Conservation (phyloP, 148 eudicot species). For the Vaccinium darrowii region DNA sequence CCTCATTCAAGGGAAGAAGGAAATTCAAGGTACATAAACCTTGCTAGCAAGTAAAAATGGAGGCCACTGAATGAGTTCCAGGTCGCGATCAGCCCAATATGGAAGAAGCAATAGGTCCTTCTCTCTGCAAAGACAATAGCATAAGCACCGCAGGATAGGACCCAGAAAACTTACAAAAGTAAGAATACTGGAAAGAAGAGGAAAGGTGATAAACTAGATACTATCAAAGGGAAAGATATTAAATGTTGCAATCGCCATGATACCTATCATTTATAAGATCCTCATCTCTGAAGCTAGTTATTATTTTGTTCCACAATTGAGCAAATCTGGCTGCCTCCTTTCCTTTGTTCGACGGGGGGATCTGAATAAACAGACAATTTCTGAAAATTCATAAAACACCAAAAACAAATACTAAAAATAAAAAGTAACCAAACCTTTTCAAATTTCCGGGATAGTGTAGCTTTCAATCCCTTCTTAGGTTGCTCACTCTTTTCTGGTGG, state of each 20-base stretch:
- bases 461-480: constrained; percentile 47
- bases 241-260: background rate
- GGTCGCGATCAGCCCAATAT: constrained; percentile 55
- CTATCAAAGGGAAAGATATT: background rate
- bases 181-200: background rate
- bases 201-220: background rate
- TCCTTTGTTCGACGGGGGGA: constrained; percentile 39
- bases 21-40: constrained; percentile 26
- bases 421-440: constrained; percentile 30
- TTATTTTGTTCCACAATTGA: constrained; percentile 67
- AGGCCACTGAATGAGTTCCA: constrained; percentile 67
- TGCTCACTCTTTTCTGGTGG: constrained; percentile 43
- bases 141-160: background rate
- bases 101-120: constrained; percentile 59
- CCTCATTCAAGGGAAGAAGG: background rate
- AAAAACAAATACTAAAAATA: background rate
- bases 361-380: constrained; percentile 28
- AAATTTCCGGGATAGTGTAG: constrained; percentile 48
- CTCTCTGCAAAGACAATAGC: constrained; percentile 38
- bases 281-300: constrained; percentile 66
- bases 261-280: constrained; percentile 61
- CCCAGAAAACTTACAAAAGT: background rate
- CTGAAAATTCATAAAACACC: background rate
- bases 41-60: constrained; percentile 74
- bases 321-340: constrained; percentile 64